These are phyloP conservation scores for Fusarium nanum DNA, from an alignment of 2,329 filamentous ascomycete species.

Conservation along the genomic window DNA sequence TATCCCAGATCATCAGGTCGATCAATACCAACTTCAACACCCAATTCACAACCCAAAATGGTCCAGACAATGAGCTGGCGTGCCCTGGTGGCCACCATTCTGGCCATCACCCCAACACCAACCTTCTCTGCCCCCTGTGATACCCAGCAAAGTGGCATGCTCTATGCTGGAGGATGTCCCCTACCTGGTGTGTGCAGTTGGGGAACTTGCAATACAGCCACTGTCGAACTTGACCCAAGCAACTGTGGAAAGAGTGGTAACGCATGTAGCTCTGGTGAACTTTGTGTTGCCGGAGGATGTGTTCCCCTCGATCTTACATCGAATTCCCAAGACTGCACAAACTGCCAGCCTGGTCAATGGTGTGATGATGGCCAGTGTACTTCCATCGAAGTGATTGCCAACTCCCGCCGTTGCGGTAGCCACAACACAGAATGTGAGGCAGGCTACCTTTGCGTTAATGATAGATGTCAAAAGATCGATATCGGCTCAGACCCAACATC, in stretches of 20 bases:
- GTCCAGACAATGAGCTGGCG: slow-evolving; percentile 18
- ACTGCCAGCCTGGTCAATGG: slow-evolving; percentile 32
- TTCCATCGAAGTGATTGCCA: slow-evolving; percentile 25
- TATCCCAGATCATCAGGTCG: neutral
- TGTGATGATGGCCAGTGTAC: slow-evolving; percentile 27
- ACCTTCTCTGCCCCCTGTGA: neutral
- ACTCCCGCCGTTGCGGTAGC: slow-evolving; percentile 25
- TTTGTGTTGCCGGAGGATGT: slow-evolving; percentile 34
- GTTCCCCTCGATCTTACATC: slow-evolving; percentile 15
- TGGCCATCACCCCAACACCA: slow-evolving; percentile 3
- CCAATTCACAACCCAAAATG: slow-evolving; percentile 13
- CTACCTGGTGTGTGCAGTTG: slow-evolving; percentile 29
- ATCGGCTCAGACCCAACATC: slow-evolving; percentile 31
- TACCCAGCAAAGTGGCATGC: neutral
- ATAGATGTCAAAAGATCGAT: slow-evolving; percentile 22
- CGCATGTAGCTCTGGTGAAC: slow-evolving; percentile 30
- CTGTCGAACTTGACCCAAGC: slow-evolving; percentile 29
- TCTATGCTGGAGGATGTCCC: slow-evolving; percentile 34
- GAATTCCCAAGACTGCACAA: neutral
- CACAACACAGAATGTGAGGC: slow-evolving; percentile 1
- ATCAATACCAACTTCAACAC: slow-evolving; percentile 25
- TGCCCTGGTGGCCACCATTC: slow-evolving; percentile 5
- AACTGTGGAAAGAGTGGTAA: slow-evolving; percentile 25
- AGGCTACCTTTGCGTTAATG: slow-evolving; percentile 36
- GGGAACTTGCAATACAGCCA: slow-evolving; percentile 33